Evolutionary conservation across 306 rosid species (phyloP).

Genomic region (Crotalaria pallida): DNA sequence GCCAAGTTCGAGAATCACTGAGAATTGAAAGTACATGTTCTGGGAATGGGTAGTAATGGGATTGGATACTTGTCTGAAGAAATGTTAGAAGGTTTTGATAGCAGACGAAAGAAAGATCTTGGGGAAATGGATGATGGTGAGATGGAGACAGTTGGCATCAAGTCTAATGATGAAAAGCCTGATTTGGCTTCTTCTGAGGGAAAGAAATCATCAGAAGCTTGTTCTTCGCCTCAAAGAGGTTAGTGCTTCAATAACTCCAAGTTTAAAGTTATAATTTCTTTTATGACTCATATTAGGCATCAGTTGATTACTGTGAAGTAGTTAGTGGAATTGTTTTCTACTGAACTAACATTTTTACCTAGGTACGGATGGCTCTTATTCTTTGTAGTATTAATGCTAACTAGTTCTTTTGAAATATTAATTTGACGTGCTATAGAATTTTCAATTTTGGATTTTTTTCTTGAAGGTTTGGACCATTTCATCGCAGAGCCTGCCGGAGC

Average conservation of each 20-base stretch:
- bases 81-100: constrained; percentile 22
- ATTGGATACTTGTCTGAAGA: constrained; percentile 27
- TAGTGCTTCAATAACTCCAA: not conserved
- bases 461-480: constrained; percentile 49
- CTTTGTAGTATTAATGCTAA: no score
- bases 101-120: constrained; percentile 19
- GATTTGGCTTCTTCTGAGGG: constrained; percentile 23
- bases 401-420: constrained; percentile 7
- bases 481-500: constrained; percentile 34
- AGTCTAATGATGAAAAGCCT: constrained; percentile 11
- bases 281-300: not conserved
- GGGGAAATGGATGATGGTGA: constrained; percentile 13
- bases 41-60: constrained; percentile 40
- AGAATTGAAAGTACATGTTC: constrained; percentile 15
- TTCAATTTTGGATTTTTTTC: constrained; percentile 15
- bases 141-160: not conserved
- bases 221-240: constrained; percentile 43
- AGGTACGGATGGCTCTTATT: not conserved
- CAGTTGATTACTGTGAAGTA: not conserved
- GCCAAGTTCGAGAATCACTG: constrained; percentile 4
- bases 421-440: constrained; percentile 17
- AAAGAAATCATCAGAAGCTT: constrained; percentile 26
- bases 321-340: not conserved
- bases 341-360: not conserved
- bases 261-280: not conserved